Evolutionary conservation across 139 green algal genomes (phyloP), one percentile per base, ranked within the genome.

Genomic region (Haematococcus sp.): DNA sequence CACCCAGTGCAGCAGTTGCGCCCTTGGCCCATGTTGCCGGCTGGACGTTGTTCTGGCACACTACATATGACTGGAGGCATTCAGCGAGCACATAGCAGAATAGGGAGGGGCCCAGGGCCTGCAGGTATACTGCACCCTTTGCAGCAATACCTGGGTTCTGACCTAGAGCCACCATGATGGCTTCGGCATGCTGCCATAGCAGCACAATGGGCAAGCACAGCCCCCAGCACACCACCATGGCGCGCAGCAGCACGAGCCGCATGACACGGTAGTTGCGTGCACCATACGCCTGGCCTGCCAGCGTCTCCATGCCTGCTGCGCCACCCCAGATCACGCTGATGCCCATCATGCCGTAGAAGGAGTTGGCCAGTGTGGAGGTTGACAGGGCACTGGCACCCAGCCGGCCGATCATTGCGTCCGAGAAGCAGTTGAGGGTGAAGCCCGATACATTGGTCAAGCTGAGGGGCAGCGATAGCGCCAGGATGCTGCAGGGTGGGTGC

Each of bases 181-280:
- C 19, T 35, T 73, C 73, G 3, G 70, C 59, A 40, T 81, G 40
- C 4, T 52, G 30, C 89, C 89, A 94, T 25, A 91, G 52, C 35
- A 75, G 20, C 30, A 60, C 46, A 9, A 94, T 69, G 11, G 63
- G 49, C 0, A 79, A 23, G 31, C 78, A 81, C 16, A 82, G 68
- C 17, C 75, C 40, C 61, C 73, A 77, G 33, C 83, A 87, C 1
- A 93, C 78, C 23, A 90, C 28, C 68, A 94, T 58, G 0, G 85
- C 86, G 11, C 88, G 85, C 71, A 94, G 84, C 40, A 94, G 71
- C 17, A 87, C 61, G 15, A 88, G 40, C 23, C 58, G 74, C 74
- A 80, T 75, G 33, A 80, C 32, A 27, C 35, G 56, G 4, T 44
- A 88, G 61, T 87, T 79, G 19, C 80, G 76, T 0, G 89, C 89